Base-by-base conservation (phyloP, 306 rosid species). In the Cucumis melo region DNA sequence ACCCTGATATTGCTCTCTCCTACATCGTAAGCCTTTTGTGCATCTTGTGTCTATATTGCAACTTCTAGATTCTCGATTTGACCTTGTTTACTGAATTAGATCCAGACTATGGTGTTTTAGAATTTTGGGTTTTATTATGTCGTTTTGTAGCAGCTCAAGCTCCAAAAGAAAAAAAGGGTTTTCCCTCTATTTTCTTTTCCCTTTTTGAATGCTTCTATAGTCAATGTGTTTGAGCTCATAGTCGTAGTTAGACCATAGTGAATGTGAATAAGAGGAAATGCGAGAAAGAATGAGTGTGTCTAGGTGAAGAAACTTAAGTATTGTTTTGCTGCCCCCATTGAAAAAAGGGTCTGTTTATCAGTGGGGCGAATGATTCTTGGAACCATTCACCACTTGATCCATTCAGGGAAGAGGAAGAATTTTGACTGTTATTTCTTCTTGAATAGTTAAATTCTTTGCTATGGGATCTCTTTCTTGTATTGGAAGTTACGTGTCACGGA, bases 1-100 rank as follows among this genome's bases (percentile, higher is more conserved):
- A 94, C 80, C 97, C 97, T 11, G 97, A 94, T 80, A 86, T 89
- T 79, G 87, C 84, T 77, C 86, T 89, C 81, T 87, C 97, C 80
- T 94, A 94, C 91, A 84, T 94, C 89, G 99, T 94, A 88, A 90
- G 96, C 76, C 13, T 8, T 79, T 65, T 57, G 68, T n/a, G 12
- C 60, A 76, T 66, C 17, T 19, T 78, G 9, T 57, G 39, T 71
- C 29, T 8, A 5, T 29, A 32, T 79, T 66, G 2, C 67, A 24
- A 51, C 46, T 7, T 83, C 17, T 75, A 54, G 8, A 53, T 34
- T 54, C 81, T 61, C 66, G 76, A 56, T 60, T 75, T 84, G 60
- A 82, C 78, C 84, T 78, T 77, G 68, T 79, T 71, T 68, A 80
- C 76, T 65, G 75, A 78, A 64, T 72, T 81, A 84, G 91, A 89